Evolutionary conservation across 2,329 filamentous ascomycete genomes (phyloP).

Genomic region (Paramyrothecium roridum): DNA sequence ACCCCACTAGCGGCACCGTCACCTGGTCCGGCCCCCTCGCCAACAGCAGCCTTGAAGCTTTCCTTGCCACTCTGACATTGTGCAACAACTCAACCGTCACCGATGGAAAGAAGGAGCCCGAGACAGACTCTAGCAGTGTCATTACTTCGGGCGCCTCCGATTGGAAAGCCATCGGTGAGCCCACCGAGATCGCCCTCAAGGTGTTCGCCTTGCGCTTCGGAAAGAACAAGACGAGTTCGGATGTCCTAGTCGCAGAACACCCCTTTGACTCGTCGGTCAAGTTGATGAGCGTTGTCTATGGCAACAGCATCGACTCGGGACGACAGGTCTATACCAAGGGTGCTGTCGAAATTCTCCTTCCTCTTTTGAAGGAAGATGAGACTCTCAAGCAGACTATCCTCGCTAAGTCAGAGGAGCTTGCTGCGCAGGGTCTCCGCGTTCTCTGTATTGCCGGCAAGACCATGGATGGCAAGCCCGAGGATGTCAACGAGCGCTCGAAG

Average conservation of each 20-base stretch:
- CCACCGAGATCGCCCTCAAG: conserved; percentile 71
- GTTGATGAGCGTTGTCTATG: conserved; percentile 70
- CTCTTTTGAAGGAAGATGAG: conserved; percentile 45
- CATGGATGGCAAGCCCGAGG: conserved; percentile 30
- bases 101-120: conserved; percentile 43
- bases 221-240: conserved; percentile 41
- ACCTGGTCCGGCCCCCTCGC: conserved; percentile 38
- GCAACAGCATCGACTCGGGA: conserved; percentile 26
- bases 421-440: conserved; percentile 63
- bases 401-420: conserved; percentile 52
- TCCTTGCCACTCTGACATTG: conserved; percentile 54
- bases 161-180: conserved; percentile 63
- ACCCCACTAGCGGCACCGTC: conserved; percentile 55
- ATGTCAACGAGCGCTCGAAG: conserved; percentile 44
- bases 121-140: conserved; percentile 43
- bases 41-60: conserved; percentile 38
- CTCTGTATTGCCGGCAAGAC: conserved; percentile 59
- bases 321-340: conserved; percentile 54
- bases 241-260: conserved; percentile 58
- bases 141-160: conserved; percentile 37
- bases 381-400: conserved; percentile 43
- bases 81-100: conserved; percentile 58
- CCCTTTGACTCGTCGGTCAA: conserved; percentile 73
- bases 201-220: conserved; percentile 70
- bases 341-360: conserved; percentile 54